Evolutionary conservation across 2,329 filamentous ascomycete species (phyloP), one percentile per base, ranked within the genome.

Genomic region (Aureobasidium vineae): DNA sequence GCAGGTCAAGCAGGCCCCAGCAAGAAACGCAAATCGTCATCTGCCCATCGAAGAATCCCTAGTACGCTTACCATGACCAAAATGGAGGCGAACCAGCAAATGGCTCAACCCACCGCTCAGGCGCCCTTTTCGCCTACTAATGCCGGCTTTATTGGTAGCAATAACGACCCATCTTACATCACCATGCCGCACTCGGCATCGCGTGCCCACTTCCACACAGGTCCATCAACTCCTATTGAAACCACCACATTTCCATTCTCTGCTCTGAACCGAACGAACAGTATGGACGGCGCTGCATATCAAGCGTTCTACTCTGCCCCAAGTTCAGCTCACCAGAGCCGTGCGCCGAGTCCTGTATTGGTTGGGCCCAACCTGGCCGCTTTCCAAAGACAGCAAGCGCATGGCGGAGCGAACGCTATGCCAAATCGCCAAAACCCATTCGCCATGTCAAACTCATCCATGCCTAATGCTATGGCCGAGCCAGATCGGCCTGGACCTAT

Each of bases 51-150:
- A 40, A 91, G 91, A 75, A 80, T 96, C 16, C 90, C 91, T 0
- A 87, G 85, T 21, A 88, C 86, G 19, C 78, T 96, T 71, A 85
- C 88, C 8, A 96, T 97, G 92, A 96, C 92, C 1, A 87, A 87
- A 65, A 81, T 95, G 41, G 90, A 95, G 71, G 88, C 86, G 13
- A 76, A 70, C 52, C 73, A 75, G 65, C 68, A 71, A 15, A 71
- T 73, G 19, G 70, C 70, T 5, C 70, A 72, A 28, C 70, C 68
- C 28, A 69, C 75, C 65, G 71, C 75, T 36, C 68, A 72, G 23
- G 72, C 75, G 11, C 69, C 73, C 33, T 81, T 82, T 69, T 78
- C 80, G 23, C 76, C 76, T 1, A 69, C 77, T 73, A 71, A 79
- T 78, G 73, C 76, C 73, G 63, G 77, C 73, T 73, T 74, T 54